Percentiles rank a stretch among this genome's conserved stretches.
phyloP scores from a whole-genome alignment of 2,329 filamentous ascomycete species.

The Nannizziopsis arthrosporioides region DNA sequence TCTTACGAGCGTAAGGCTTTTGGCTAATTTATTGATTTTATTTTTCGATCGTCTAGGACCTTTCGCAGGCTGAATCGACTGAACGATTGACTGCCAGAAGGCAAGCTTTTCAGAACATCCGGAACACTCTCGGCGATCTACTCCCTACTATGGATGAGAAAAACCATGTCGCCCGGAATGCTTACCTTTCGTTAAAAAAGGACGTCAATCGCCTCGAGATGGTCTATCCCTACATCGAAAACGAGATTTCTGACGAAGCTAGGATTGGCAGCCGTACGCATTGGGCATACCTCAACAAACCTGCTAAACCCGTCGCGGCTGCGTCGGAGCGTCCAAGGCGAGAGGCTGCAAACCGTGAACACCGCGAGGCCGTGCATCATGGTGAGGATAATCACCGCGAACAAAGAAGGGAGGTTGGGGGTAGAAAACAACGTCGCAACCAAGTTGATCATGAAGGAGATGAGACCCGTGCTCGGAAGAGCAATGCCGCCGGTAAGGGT shows the following conservation, averaged over 20 bases:
- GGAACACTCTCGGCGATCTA: conserved; percentile 69
- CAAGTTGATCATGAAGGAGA: conserved; percentile 73
- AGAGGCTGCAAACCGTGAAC: conserved; percentile 65
- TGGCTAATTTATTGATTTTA: not conserved
- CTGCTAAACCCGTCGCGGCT: conserved; percentile 45
- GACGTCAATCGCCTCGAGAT: conserved; percentile 76
- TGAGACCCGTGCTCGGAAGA: conserved; percentile 51
- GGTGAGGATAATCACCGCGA: conserved; percentile 55
- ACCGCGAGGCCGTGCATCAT: conserved; percentile 59
- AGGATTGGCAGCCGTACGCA: conserved; percentile 83
- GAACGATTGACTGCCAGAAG: conserved; percentile 38
- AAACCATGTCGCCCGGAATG: conserved; percentile 88
- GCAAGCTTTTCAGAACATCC: conserved; percentile 65
- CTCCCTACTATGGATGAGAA: conserved; percentile 91
- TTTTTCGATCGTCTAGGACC: not conserved
- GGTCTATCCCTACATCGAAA: conserved; percentile 73
- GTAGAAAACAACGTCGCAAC: conserved; percentile 61
- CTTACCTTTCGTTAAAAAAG: conserved; percentile 76
- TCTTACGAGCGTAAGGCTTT: not conserved
- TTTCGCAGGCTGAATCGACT: conserved; percentile 21
- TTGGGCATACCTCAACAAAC: conserved; percentile 87
- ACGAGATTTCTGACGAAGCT: conserved; percentile 87
- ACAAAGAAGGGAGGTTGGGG: conserved; percentile 67
- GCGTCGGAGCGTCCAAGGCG: conserved; percentile 63
- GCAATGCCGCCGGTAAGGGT: conserved; percentile 40